Conservation (phyloP, 1,139 yeast species). For the Taphrina betulina region DNA sequence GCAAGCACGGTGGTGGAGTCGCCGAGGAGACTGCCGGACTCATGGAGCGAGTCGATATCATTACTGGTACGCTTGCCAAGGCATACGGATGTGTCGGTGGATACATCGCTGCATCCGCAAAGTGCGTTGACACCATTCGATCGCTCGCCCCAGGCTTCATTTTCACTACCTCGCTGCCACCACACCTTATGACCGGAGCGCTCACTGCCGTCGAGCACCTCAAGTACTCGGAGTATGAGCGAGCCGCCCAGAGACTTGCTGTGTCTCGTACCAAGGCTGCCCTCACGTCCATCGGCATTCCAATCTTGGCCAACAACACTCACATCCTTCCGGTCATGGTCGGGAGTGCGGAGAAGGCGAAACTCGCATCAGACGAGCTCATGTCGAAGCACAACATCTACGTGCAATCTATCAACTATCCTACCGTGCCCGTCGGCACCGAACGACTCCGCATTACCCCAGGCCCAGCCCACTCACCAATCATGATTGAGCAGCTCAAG, state of each 20-base stretch:
- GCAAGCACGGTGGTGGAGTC: constrained; percentile 99
- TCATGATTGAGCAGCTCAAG: constrained; percentile 71
- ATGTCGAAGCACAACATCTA: constrained; percentile 81
- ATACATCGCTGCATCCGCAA: constrained; percentile 83
- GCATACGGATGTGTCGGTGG: constrained; percentile 98
- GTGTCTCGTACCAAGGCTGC: constrained; percentile 79
- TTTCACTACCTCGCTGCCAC: constrained; percentile 94
- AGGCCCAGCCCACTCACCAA: constrained; percentile 89
- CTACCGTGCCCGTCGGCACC: constrained; percentile 93
- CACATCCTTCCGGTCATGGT: constrained; percentile 94
- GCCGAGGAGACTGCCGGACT: constrained; percentile 93
- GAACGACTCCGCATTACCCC: constrained; percentile 97
- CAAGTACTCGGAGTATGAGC: constrained; percentile 70
- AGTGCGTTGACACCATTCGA: constrained; percentile 89
- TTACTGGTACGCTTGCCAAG: constrained; percentile 96
- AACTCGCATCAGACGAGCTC: constrained; percentile 82
- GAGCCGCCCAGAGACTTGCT: constrained; percentile 80
- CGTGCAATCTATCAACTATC: constrained; percentile 97
- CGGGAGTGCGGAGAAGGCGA: constrained; percentile 92
- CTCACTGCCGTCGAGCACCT: constrained; percentile 82
- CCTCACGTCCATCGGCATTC: constrained; percentile 71
- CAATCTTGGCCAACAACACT: constrained; percentile 95
- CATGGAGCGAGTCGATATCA: constrained; percentile 92
- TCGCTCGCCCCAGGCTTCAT: constrained; percentile 97
- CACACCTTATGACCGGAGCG: constrained; percentile 97